Evolutionary conservation across 2,329 filamentous ascomycete genomes (phyloP), one percentile per base, ranked within the genome.

Genomic region (Mollisia scopiformis): DNA sequence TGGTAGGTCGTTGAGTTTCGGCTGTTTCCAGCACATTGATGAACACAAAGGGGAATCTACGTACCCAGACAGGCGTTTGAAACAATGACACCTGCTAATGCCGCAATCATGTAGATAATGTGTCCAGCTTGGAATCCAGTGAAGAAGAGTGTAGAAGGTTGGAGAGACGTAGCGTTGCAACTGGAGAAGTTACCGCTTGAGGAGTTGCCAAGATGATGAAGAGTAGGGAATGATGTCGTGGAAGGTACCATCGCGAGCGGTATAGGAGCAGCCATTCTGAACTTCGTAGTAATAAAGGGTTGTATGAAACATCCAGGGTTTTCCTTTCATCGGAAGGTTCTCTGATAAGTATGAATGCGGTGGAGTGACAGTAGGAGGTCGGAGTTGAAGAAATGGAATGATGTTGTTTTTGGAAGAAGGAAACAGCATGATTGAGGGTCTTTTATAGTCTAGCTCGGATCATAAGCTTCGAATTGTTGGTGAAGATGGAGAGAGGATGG

Each of bases 61-160:
- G 27, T 52, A 58, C 46, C 47, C 14, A 58, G 47, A 27, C 47
- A 58, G 14, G 43, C 25, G 19, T 43, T 51, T 14, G 55, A 58
- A n/a, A 52, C 41, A 21, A 33, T 52, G 23, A 58, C 41, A 3
- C 55, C 47, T n/a, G 43, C 10, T 13, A 58, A 33, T 7, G 47
- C 35, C 1, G 41, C 55, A 14, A 39, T n/a, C 27, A 58, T 8
- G 19, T 51, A 51, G 8, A 52, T 30, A 28, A 52, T 31, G n/a
- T 58, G 50, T 25, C 47, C 31, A 19, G 23, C 11, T 25, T 16
- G n/a, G 13, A 47, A 56, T 2, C n/a, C 28, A 7, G 10, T 19
- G 39, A 13, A 37, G 33, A 37, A 37, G 13, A 14, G 33, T 16
- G n/a, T 5, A 11, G 11, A 37, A 37, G 33, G 33, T 11, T 13